These are phyloP conservation scores for Laburnicola sp. DNA, from an alignment of 2,329 filamentous ascomycete genomes.

Conservation along the genomic window DNA sequence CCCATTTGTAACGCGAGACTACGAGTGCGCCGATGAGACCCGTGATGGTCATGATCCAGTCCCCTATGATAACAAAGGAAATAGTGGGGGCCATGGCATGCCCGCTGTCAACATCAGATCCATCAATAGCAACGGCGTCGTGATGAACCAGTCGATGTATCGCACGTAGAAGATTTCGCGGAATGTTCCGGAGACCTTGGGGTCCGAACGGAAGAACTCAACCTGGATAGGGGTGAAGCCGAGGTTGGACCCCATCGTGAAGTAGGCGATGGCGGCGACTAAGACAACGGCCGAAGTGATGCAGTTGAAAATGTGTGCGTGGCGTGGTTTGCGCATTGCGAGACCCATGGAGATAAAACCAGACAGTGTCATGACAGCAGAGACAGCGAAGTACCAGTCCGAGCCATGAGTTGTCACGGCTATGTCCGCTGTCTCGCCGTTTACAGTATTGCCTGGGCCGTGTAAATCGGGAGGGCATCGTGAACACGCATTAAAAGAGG, in stretches of 20 bases:
- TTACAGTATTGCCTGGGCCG: constrained; percentile 47
- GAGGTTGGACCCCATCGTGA: constrained; percentile 67
- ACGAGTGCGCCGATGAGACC: constrained; percentile 69
- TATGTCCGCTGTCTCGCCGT: constrained; percentile 55
- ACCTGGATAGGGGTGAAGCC: constrained; percentile 66
- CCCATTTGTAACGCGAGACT: constrained; percentile 66
- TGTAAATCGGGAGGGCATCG: background rate
- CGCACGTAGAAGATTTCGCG: constrained; percentile 69
- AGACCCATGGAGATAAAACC: constrained; percentile 59
- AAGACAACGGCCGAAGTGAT: constrained; percentile 63
- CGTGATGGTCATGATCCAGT: constrained; percentile 68
- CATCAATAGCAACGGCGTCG: constrained; percentile 65
- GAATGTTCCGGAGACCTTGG: constrained; percentile 54
- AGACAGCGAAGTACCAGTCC: constrained; percentile 66
- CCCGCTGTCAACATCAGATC: constrained; percentile 67
- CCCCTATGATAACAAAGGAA: constrained; percentile 63
- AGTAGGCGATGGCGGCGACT: constrained; percentile 65
- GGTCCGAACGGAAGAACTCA: constrained; percentile 56
- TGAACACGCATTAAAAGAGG: background rate
- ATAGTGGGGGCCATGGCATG: constrained; percentile 66
- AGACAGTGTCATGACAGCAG: constrained; percentile 60
- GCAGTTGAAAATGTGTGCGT: constrained; percentile 65
- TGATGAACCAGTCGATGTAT: constrained; percentile 68
- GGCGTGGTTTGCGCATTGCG: constrained; percentile 57
- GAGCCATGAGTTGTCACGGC: constrained; percentile 63